phyloP scores from a whole-genome alignment of 805 yeast genomes.

The Candida railenensis region DNA sequence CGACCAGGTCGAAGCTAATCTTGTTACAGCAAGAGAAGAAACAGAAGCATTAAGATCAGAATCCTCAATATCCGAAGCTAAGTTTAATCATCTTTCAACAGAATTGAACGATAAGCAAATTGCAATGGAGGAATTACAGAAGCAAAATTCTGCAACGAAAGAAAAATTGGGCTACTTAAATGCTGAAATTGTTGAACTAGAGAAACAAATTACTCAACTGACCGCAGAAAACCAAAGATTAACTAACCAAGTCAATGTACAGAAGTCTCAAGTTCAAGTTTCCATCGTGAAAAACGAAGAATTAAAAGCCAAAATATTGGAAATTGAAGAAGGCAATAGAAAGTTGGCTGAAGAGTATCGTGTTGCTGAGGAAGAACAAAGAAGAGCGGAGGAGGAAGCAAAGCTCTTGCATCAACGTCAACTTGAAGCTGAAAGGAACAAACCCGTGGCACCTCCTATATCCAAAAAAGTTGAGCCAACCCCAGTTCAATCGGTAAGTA shows the following conservation, averaged over 20 bases:
- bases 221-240: slow-evolving; percentile 60
- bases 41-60: slow-evolving; percentile 70
- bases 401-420: background rate
- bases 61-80: slow-evolving; percentile 75
- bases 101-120: slow-evolving; percentile 61
- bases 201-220: slow-evolving; percentile 52
- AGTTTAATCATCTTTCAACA: slow-evolving; percentile 64
- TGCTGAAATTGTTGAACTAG: slow-evolving; percentile 61
- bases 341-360: slow-evolving; percentile 23
- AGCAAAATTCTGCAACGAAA: slow-evolving; percentile 61
- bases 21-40: slow-evolving; percentile 62
- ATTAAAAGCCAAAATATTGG: slow-evolving; percentile 26
- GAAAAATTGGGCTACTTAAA: slow-evolving; percentile 67
- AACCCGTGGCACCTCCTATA: slow-evolving; percentile 11
- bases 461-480: background rate
- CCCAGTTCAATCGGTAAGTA: slow-evolving; percentile 9
- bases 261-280: slow-evolving; percentile 67
- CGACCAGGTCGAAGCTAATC: slow-evolving; percentile 63
- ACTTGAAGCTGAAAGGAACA: slow-evolving; percentile 11
- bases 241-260: slow-evolving; percentile 61
- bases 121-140: slow-evolving; percentile 65
- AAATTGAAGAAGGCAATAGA: slow-evolving; percentile 21
- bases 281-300: slow-evolving; percentile 50
- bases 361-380: slow-evolving; percentile 14
- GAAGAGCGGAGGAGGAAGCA: slow-evolving; percentile 14